Evolutionary conservation across 2,329 filamentous ascomycete species (phyloP).

Genomic region (Phaeoacremonium minimum): DNA sequence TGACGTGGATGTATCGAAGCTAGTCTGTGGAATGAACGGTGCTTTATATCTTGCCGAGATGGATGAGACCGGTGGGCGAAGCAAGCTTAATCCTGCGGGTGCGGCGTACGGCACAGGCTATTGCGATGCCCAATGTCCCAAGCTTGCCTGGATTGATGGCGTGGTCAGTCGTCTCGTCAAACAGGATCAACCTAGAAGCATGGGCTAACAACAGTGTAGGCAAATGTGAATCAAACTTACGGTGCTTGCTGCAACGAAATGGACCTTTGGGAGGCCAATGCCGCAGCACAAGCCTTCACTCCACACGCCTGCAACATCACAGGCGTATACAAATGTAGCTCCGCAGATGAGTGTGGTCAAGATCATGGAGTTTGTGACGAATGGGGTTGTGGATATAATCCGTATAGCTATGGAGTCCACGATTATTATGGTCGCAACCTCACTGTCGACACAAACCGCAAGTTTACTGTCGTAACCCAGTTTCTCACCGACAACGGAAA

Average conservation of each 20-base stretch:
- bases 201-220: constrained; percentile 23
- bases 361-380: constrained; percentile 28
- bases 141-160: constrained; percentile 38
- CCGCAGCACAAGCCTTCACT: constrained; percentile 51
- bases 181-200: constrained; percentile 27
- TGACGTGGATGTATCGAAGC: constrained; percentile 59
- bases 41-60: constrained; percentile 62
- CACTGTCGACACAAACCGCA: constrained; percentile 28
- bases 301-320: constrained; percentile 51
- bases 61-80: constrained; percentile 55
- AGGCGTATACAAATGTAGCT: constrained; percentile 33
- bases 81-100: constrained; percentile 47
- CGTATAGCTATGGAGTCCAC: constrained; percentile 20
- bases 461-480: constrained; percentile 45
- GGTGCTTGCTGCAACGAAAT: constrained; percentile 66
- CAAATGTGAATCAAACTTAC: constrained; percentile 44
- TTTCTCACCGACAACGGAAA: constrained; percentile 30
- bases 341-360: constrained; percentile 16
- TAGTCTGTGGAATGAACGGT: constrained; percentile 63
- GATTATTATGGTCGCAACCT: constrained; percentile 26
- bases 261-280: constrained; percentile 65
- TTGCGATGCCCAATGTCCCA: constrained; percentile 53
- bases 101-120: constrained; percentile 58
- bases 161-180: too few species aligned
- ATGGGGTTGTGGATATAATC: constrained; percentile 30